Evolutionary conservation across 1,139 yeast species (phyloP).

Genomic region (Tardiomyces blankii): DNA sequence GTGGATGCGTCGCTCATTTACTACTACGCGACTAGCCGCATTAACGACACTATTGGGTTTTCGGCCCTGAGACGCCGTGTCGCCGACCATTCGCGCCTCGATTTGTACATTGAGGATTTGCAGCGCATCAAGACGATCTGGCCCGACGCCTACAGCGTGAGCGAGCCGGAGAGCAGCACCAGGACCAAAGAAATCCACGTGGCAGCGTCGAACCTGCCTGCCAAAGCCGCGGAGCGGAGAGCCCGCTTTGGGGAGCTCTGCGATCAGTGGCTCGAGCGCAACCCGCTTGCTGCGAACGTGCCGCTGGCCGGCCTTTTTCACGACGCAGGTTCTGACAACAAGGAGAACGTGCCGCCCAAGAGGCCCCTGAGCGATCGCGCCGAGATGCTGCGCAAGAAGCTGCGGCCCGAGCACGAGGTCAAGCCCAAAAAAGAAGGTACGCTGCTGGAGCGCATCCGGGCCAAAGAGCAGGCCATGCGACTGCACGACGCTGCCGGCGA

Average conservation of each 20-base stretch:
- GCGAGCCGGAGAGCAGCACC: not conserved
- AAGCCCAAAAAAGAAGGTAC: constrained; percentile 10
- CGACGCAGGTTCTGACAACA: constrained; percentile 1
- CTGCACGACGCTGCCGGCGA: constrained; percentile 7
- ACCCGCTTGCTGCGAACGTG: not conserved
- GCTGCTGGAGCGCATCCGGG: constrained; percentile 22
- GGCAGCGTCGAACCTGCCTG: constrained; percentile 9
- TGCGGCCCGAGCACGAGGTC: constrained; percentile 1
- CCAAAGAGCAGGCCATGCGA: constrained; percentile 18
- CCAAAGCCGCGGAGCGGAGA: constrained; percentile 4
- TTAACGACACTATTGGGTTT: constrained; percentile 9
- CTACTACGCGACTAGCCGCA: constrained; percentile 11
- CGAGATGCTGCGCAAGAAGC: constrained; percentile 8
- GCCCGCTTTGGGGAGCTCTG: constrained; percentile 1
- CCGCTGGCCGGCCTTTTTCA: not conserved
- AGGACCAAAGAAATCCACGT: constrained; percentile 4
- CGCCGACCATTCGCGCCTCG: constrained; percentile 10
- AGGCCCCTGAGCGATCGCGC: constrained; percentile 4
- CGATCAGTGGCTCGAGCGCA: not conserved
- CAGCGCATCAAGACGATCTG: constrained; percentile 17
- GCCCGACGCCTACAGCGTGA: constrained; percentile 15
- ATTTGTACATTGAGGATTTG: constrained; percentile 13
- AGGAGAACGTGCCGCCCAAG: constrained; percentile 3
- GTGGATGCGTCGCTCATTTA: constrained; percentile 14
- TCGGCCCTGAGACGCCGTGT: constrained; percentile 11